Evolutionary conservation across 257 asterid genomes (phyloP).

Genomic region (Ballota nigra): DNA sequence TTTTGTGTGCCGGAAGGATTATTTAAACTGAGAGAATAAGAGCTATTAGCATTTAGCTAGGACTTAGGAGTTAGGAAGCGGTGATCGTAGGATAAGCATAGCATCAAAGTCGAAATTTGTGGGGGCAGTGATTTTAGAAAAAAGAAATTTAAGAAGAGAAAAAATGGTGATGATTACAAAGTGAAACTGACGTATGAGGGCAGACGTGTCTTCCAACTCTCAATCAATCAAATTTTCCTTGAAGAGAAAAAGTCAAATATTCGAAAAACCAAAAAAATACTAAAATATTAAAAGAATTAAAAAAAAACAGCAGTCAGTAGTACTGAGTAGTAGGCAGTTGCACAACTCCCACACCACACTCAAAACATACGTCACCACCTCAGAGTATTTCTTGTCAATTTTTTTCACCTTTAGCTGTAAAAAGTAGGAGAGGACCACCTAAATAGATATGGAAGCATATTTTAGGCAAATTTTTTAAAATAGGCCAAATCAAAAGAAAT

Average conservation of each 20-base stretch:
- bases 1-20: too few relatives aligned
- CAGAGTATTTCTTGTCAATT: background rate
- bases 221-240: background rate
- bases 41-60: too few relatives aligned
- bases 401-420: background rate
- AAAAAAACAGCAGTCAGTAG: background rate
- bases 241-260: conserved; percentile 19
- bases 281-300: background rate
- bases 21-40: too few relatives aligned
- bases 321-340: conserved; percentile 6
- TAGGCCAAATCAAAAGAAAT: too few relatives aligned
- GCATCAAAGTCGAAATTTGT: background rate
- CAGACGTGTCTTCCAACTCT: conserved; percentile 26
- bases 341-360: conserved; percentile 34
- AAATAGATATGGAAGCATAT: background rate
- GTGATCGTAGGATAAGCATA: background rate
- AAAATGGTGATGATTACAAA: conserved; percentile 5
- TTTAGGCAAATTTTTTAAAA: too few relatives aligned
- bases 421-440: background rate
- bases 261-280: background rate
- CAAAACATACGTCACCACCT: conserved; percentile 38
- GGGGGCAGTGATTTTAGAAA: background rate
- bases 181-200: conserved; percentile 35
- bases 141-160: background rate
- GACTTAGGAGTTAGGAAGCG: too few relatives aligned